Base-by-base conservation (phyloP, 2,329 filamentous ascomycete genomes). In the Apiospora sp. region DNA sequence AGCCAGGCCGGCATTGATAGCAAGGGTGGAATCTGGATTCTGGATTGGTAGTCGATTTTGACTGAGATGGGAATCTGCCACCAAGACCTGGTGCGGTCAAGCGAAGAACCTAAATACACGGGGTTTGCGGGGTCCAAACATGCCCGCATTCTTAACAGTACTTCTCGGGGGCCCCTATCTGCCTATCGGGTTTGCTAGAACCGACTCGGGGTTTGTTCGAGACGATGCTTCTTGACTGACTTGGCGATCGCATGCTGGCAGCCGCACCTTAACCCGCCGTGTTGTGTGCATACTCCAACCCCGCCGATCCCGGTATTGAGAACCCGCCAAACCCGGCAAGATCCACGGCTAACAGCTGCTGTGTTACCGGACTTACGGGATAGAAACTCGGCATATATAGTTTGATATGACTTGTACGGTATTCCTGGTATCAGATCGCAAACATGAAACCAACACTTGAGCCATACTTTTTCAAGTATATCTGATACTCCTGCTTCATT, bases 231-330 rank as follows among this genome's bases (percentile, higher is more conserved):
- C 24, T 27, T 34, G 8, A 64, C 22, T 41, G 34, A 24, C 12
- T n/a, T 61, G 30, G 3, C 27, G 30, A 61, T 61, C 54, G 54
- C 54, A 61, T 61, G 30, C 54, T 22, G 54, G 54, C 54, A 37
- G 54, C 54, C 54, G 54, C 30, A n/a, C 16, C 7, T 37, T 19
- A 24, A 41, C 13, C 19, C 58, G 34, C 51, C 14, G 8, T 14
- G 30, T 19, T 14, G 10, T 64, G 58, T 41, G 22, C 37, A 64
- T 24, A n/a, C 30, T 41, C 58, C 58, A 64, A 64, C 34, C 7
- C 58, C 58, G 34, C 58, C 19, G 58, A n/a, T 64, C 58, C 58
- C 34, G 58, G 34, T 41, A 41, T n/a, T 41, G 34, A 64, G 49
- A 64, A 41, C 4, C 58, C 58, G 58, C 34, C 58, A 64, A 64